Evolutionary conservation across 2,329 filamentous ascomycete species (phyloP).

Genomic region (Teratosphaeria nubilosa): DNA sequence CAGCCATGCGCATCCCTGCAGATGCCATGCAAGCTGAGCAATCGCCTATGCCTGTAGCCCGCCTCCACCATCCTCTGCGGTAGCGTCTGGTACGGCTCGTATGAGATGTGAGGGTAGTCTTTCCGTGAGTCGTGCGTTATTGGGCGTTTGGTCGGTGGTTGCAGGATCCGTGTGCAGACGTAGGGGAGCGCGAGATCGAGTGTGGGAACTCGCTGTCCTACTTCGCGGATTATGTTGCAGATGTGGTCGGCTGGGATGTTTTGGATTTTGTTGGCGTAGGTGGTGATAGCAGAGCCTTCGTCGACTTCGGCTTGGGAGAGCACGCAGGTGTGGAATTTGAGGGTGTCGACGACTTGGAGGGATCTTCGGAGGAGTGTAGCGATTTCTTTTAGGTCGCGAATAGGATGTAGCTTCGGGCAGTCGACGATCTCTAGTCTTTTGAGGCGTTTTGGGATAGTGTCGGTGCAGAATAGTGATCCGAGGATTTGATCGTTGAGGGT

Average conservation of each 20-base stretch:
- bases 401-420: slow-evolving; percentile 7
- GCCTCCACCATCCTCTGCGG: slow-evolving; percentile 6
- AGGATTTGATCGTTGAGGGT: slow-evolving; percentile 3
- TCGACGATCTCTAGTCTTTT: slow-evolving; percentile 13
- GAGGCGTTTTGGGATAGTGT: slow-evolving; percentile 9
- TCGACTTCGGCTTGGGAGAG: neutral
- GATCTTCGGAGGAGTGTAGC: slow-evolving; percentile 9
- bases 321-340: slow-evolving; percentile 9
- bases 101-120: slow-evolving; percentile 4
- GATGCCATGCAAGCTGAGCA: slow-evolving; percentile 10
- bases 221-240: slow-evolving; percentile 13
- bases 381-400: slow-evolving; percentile 3
- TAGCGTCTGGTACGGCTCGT: slow-evolving; percentile 8
- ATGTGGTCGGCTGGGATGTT: slow-evolving; percentile 11
- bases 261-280: slow-evolving; percentile 5
- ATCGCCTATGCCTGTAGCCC: slow-evolving; percentile 11
- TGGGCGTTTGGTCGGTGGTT: neutral
- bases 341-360: slow-evolving; percentile 8
- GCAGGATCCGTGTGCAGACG: slow-evolving; percentile 11
- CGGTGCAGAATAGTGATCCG: slow-evolving; percentile 8
- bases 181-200: slow-evolving; percentile 16
- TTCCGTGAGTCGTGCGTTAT: neutral
- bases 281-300: neutral
- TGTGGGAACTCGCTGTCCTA: slow-evolving; percentile 8
- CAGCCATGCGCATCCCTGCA: slow-evolving; percentile 5